Evolutionary conservation across 2,329 filamentous ascomycete species (phyloP).

Genomic region (Emmonsiellopsis sp.): DNA sequence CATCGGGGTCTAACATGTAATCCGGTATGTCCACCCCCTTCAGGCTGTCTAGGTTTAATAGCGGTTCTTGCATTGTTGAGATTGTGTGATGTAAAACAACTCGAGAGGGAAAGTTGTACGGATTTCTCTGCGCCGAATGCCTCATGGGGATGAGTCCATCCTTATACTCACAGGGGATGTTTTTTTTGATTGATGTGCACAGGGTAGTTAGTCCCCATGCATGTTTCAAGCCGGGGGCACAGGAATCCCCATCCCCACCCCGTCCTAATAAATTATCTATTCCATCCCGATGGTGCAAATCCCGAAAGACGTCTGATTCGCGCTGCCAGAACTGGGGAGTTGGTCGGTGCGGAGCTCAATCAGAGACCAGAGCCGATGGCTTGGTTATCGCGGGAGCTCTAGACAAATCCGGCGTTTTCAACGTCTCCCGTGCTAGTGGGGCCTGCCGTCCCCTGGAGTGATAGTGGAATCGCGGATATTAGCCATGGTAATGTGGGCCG

Average conservation of each 20-base stretch:
- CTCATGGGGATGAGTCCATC: not conserved
- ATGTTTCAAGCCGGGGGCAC: not conserved
- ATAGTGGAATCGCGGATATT: not conserved
- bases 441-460: not conserved
- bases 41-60: not conserved
- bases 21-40: conserved; percentile 35
- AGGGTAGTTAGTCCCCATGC: not conserved
- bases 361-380: not conserved
- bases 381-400: not conserved
- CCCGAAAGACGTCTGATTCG: not conserved
- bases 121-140: not conserved
- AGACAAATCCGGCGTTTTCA: not conserved
- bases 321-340: not conserved
- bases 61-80: not conserved
- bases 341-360: not conserved
- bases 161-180: not conserved
- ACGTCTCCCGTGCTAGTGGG: not conserved
- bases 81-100: too few species aligned
- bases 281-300: not conserved
- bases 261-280: not conserved
- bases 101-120: too few species aligned
- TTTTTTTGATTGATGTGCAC: not conserved
- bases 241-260: not conserved
- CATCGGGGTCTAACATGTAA: conserved; percentile 51
- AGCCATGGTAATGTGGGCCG: not conserved